Evolutionary conservation across 2,329 filamentous ascomycete genomes (phyloP), one percentile per base, ranked within the genome.

Genomic region (Graphilbum fragrans): DNA sequence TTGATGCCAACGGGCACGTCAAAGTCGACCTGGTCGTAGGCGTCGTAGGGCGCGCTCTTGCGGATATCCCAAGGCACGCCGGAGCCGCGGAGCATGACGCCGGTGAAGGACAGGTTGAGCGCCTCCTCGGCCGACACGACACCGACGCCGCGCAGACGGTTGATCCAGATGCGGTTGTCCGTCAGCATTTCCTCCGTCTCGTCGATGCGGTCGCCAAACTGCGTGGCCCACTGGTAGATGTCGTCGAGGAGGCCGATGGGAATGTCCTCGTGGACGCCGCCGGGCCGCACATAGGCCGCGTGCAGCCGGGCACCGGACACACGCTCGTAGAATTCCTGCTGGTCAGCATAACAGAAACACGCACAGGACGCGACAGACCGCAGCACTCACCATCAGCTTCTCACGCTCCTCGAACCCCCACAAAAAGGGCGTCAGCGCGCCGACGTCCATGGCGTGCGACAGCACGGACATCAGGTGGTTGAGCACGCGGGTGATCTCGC

Each of bases 401-500:
- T 98, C 92, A 74, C 92, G 85, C 70, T 98, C 92, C 67, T 98
- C 92, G 62, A 98, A 98, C 47, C 92, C 92, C 92, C 92, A 98
- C 69, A 98, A 64, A 76, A 98, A 98, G 53, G 92, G 92, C 44
- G 92, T 98, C 61, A 98, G 66, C 51, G 92, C 92, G 67, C 92
- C 92, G 59, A 98, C 92, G 63, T 98, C 92, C 92, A 95, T 95
- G 59, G 88, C 88, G 73, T 96, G 90, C 43, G 90, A 94, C 49
- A 96, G 69, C 44, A 98, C 81, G 29, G 87, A 94, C 92, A 98
- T 98, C 55, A 96, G 76, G 62, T 98, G 93, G 72, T 98, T 98
- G 55, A 96, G 67, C 49, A 98, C 62, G 56, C 92, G 77, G 32
- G 92, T 98, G 53, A 98, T 84, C 62, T 98, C 92, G 54, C 77